Conservation (phyloP, 495 filamentous ascomycete genomes). For the Xylaria acuta region DNA sequence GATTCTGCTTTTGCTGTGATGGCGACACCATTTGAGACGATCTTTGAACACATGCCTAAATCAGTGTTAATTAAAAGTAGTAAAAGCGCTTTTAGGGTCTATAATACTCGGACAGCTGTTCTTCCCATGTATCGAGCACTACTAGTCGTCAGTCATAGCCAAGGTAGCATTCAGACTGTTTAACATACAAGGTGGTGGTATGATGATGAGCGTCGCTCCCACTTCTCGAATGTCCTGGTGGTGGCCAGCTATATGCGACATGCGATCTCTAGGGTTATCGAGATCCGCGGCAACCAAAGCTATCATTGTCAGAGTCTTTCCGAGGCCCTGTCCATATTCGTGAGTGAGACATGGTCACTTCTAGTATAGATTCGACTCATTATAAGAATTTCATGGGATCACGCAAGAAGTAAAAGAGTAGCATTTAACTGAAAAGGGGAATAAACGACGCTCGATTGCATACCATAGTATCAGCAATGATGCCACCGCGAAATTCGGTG, state of each 20-base stretch:
- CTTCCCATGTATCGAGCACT: neutral
- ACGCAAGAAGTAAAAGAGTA: too few relatives aligned
- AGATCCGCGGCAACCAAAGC: constrained; percentile 17
- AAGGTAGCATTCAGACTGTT: too few relatives aligned
- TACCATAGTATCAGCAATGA: constrained; percentile 47
- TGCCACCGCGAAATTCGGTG: neutral
- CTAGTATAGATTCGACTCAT: too few relatives aligned
- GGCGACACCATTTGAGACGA: neutral
- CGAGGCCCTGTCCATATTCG: too few relatives aligned
- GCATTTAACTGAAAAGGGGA: too few relatives aligned
- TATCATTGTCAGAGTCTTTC: constrained; percentile 50
- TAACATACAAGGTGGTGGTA: neutral
- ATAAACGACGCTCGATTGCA: too few relatives aligned
- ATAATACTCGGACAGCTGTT: neutral
- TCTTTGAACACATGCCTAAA: neutral
- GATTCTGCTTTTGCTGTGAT: neutral
- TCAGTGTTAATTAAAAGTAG: neutral
- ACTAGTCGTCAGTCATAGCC: neutral
- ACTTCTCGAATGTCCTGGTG: neutral
- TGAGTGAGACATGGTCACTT: too few relatives aligned
- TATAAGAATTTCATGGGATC: too few relatives aligned
- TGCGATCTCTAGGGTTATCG: too few relatives aligned
- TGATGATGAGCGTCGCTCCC: neutral
- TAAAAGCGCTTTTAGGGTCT: neutral
- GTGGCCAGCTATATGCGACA: too few relatives aligned